These are phyloP conservation scores for Saturnispora hagleri DNA, from an alignment of 805 yeast species.

Conservation along the genomic window DNA sequence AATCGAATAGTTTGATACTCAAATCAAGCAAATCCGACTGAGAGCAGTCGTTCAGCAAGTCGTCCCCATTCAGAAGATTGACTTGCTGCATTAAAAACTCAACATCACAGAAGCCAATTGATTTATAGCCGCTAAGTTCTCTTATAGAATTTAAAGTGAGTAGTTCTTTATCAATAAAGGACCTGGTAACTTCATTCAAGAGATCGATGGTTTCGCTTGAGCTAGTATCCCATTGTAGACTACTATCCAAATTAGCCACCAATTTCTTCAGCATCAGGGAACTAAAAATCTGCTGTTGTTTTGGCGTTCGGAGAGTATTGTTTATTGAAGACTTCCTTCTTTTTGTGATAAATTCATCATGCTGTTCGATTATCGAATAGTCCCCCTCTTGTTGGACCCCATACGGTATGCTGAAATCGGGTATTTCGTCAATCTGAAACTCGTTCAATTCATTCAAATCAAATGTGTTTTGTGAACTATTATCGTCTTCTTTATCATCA, in stretches of 20 bases:
- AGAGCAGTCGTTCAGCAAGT: slow-evolving; percentile 18
- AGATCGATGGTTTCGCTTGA: neutral
- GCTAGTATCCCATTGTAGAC: neutral
- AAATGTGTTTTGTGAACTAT: slow-evolving; percentile 9
- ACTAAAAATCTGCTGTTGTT: neutral
- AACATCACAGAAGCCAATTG: neutral
- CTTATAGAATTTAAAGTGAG: neutral
- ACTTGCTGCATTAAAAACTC: neutral
- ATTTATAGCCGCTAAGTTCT: neutral
- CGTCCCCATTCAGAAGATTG: neutral
- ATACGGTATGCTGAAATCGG: neutral
- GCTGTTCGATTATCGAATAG: neutral
- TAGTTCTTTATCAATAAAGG: slow-evolving; percentile 1
- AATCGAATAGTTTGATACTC: slow-evolving; percentile 11
- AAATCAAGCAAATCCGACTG: slow-evolving; percentile 6
- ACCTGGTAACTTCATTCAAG: neutral
- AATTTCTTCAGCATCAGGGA: slow-evolving; percentile 1
- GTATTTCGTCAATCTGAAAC: neutral
- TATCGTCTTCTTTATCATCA: neutral
- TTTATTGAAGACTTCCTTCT: slow-evolving; percentile 2
- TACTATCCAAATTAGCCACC: neutral
- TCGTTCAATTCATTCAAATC: slow-evolving; percentile 11
- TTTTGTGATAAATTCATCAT: neutral
- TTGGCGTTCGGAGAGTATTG: neutral
- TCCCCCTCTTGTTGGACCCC: neutral